A percentile compares a stretch with the other conserved stretches of the same genome.
These are phyloP conservation scores for Fusarium tjaetaba DNA, from an alignment of 2,329 filamentous ascomycete genomes.

Conservation along the genomic window DNA sequence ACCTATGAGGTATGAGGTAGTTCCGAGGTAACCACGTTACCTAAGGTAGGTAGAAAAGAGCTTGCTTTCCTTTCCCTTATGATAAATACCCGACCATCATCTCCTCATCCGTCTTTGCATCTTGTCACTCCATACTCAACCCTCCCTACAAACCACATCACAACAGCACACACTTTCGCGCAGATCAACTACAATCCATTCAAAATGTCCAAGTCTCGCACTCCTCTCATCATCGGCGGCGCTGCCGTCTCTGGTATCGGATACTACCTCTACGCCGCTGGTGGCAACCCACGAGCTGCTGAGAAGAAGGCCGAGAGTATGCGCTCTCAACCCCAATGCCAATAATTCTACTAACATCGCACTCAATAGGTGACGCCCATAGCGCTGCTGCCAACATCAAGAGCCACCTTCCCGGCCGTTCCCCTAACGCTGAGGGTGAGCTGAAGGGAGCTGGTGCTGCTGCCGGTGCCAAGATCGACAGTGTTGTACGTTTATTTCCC, in stretches of 20 bases:
- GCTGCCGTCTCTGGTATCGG: slow-evolving; percentile 74
- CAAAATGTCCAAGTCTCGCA: slow-evolving; percentile 56
- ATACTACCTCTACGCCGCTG: slow-evolving; percentile 92
- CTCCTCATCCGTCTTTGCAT: slow-evolving; percentile 8
- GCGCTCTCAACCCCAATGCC: slow-evolving; percentile 40
- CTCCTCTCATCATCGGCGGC: slow-evolving; percentile 65
- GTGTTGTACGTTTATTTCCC: slow-evolving; percentile 64
- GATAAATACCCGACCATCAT: slow-evolving; percentile 38
- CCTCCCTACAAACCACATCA: background rate
- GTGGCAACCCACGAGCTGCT: slow-evolving; percentile 83
- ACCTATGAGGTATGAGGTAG: slow-evolving; percentile 24
- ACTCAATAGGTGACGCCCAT: slow-evolving; percentile 75
- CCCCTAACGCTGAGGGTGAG: slow-evolving; percentile 70
- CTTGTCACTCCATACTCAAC: slow-evolving; percentile 14
- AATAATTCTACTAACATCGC: slow-evolving; percentile 24
- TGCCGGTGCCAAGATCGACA: slow-evolving; percentile 74
- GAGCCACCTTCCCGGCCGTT: slow-evolving; percentile 70
- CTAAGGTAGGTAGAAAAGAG: background rate
- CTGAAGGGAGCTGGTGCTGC: slow-evolving; percentile 58
- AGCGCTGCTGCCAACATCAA: slow-evolving; percentile 73
- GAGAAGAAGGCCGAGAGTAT: slow-evolving; percentile 87
- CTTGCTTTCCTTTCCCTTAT: background rate
- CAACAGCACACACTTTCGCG: background rate
- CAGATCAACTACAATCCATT: background rate
- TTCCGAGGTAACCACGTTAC: background rate